Base-by-base conservation (phyloP, 176 grass and related monocot species). In the Oryza nivara region DNA sequence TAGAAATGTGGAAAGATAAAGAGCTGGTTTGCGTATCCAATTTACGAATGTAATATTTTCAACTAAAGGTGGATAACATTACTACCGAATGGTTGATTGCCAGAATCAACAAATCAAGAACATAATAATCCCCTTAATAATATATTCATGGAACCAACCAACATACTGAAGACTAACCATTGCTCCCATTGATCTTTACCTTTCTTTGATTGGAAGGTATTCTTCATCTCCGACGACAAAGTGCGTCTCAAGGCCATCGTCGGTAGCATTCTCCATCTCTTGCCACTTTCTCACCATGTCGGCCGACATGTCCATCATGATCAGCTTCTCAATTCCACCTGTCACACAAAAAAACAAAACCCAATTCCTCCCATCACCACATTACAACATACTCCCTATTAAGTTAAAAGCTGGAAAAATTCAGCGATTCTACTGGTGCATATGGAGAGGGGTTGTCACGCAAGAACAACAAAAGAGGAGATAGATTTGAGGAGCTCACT, bases 291-390 rank as follows among this genome's bases (percentile, higher is more conserved):
- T 95, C 58, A 95, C 88, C 91, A 98, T 98, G 75, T 95, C 93
- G 23, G 73, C 36, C 16, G 96, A 98, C 91, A 95, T 92, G 71
- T 98, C 96, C 96, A 95, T 98, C 93, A 98, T 98, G 58, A 95
- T 94, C 67, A 98, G 38, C 78, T 90, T 94, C 75, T 95, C 89
- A 61, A 98, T 92, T 70, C 96, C 91, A 81, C 96, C 93, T 98
- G 83, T 74, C 15, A 92, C 43, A 68, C 34, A 88, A 41, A 47
- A 38, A 5, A 12, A 70, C 9, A 38, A 5, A 12, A 70, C 11
- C 48, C 52, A 67, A 47, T 65, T 45, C 65, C 77, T 47, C 25
- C 12, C 26, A 71, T 34, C 2, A 68, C 66, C 66, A 41, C 40
- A 40, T 41, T 7, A 41, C 40, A 41, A 41, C 40, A 41, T 41